These are phyloP conservation scores for Podosphaera leucotricha DNA, from an alignment of 2,329 filamentous ascomycete genomes.

Conservation along the genomic window DNA sequence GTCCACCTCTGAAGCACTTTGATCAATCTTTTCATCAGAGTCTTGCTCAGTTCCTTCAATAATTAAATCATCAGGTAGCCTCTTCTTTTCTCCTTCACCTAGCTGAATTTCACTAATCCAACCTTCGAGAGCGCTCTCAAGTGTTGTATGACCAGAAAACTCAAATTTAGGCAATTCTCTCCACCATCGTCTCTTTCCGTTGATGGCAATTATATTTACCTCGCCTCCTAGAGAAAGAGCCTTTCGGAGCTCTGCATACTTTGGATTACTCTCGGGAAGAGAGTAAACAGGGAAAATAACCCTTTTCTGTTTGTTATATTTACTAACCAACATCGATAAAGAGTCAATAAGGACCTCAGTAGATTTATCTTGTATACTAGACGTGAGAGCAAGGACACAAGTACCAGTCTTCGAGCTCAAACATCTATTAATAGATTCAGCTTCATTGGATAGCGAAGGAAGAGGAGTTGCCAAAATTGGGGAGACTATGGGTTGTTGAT, in stretches of 20 bases:
- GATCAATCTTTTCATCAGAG: conserved; percentile 13
- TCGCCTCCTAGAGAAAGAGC: conserved; percentile 37
- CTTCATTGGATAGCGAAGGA: conserved; percentile 34
- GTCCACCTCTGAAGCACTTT: conserved; percentile 4
- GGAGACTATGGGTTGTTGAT: conserved; percentile 21
- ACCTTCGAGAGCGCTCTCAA: conserved; percentile 36
- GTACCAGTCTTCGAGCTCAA: conserved; percentile 54
- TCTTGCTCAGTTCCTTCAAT: conserved; percentile 19
- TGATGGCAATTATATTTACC: conserved; percentile 58
- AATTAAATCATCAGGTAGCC: conserved; percentile 39
- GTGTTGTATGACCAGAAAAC: conserved; percentile 5
- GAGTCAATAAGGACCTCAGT: conserved; percentile 33
- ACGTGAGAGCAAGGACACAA: conserved; percentile 57
- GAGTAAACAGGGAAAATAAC: conserved; percentile 68
- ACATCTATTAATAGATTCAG: conserved; percentile 46
- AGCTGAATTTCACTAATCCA: conserved; percentile 87
- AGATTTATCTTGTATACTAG: conserved; percentile 18
- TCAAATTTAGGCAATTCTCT: conserved; percentile 30
- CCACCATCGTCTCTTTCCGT: conserved; percentile 72
- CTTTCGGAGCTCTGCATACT: conserved; percentile 28
- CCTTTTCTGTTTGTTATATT: conserved; percentile 40
- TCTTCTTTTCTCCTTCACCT: conserved; percentile 63
- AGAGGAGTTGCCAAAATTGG: conserved; percentile 38
- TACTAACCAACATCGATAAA: conserved; percentile 52
- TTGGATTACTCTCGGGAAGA: conserved; percentile 38